Conservation (phyloP, 75 land plant species). For the Pinus albicaulis region DNA sequence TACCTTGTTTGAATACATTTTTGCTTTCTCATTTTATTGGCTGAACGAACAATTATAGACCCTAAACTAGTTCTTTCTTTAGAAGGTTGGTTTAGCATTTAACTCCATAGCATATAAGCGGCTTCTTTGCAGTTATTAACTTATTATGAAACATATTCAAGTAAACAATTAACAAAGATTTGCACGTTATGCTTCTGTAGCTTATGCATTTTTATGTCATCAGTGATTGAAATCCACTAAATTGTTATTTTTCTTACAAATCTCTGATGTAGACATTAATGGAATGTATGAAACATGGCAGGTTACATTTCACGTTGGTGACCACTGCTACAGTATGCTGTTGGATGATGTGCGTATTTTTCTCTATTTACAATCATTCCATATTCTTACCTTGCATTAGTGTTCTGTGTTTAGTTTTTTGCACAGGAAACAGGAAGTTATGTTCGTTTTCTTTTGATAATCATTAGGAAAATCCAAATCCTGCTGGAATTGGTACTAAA, state of each 20-base stretch:
- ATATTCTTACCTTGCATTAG: background rate
- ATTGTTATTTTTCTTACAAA: background rate
- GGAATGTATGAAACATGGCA: conserved; percentile 14
- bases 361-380: background rate
- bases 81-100: background rate
- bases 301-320: conserved; percentile 62
- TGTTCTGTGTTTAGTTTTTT: background rate
- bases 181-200: background rate
- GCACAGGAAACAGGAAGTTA: background rate
- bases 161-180: background rate
- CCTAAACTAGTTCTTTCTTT: background rate
- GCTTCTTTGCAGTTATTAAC: background rate
- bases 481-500: background rate
- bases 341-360: conserved; percentile 70
- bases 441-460: background rate
- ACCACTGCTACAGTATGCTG: conserved; percentile 65
- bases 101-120: background rate
- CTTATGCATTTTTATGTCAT: background rate
- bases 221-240: background rate
- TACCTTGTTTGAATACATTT: background rate
- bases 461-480: background rate
- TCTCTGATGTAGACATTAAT: background rate
- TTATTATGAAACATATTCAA: conserved; percentile 1
- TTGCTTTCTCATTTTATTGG: conserved; percentile 1
- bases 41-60: background rate